phyloP scores from a whole-genome alignment of 768 basidiomycete genomes.

The Glaciozyma antarctica region DNA sequence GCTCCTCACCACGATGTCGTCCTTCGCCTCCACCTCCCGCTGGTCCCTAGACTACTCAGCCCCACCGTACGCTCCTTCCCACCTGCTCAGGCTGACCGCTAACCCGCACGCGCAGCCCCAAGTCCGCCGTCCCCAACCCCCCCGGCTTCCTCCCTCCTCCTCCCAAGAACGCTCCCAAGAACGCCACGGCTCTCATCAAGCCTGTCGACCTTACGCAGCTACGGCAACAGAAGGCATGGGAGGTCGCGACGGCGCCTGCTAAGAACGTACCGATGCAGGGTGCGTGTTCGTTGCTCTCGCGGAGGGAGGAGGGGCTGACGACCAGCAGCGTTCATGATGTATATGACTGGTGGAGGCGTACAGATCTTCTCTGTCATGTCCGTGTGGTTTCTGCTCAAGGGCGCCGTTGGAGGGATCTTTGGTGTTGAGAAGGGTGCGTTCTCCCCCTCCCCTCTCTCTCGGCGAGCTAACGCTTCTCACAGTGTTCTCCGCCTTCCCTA shows the following conservation, averaged over 20 bases:
- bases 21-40: not conserved
- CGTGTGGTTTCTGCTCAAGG: constrained; percentile 33
- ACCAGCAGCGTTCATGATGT: constrained; percentile 36
- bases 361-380: constrained; percentile 37
- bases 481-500: constrained; percentile 18
- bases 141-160: constrained; percentile 13
- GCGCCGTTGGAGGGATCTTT: constrained; percentile 28
- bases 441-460: not conserved
- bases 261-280: constrained; percentile 37
- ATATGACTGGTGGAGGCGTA: constrained; percentile 34
- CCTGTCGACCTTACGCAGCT: constrained; percentile 21
- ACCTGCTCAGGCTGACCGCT: too few species aligned
- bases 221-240: constrained; percentile 29
- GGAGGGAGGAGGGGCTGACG: not conserved
- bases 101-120: not conserved
- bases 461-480: not conserved
- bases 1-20: too few species aligned
- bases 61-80: not conserved
- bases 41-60: constrained; percentile 18
- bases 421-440: constrained; percentile 30
- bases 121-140: constrained; percentile 6
- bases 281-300: not conserved
- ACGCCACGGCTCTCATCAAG: not conserved
- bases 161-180: constrained; percentile 8
- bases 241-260: constrained; percentile 33